Base-by-base conservation (phyloP, 352 stramenopile genomes). In the Phytophthora hibernalis region DNA sequence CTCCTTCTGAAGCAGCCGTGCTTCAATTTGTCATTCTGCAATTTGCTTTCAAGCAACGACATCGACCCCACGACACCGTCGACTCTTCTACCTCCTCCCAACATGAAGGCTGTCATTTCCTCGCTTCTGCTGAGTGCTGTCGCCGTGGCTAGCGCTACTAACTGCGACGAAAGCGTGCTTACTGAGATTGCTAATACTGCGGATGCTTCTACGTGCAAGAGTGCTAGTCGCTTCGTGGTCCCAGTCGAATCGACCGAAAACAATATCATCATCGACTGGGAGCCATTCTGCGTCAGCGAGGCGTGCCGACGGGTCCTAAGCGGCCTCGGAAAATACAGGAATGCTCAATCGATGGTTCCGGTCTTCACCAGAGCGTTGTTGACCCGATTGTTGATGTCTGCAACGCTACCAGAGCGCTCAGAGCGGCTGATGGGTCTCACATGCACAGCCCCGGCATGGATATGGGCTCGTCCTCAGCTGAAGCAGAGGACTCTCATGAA, bases 101-200 rank as follows among this genome's bases (percentile, higher is more conserved):
- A 42, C 11, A 76, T 72, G 62, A 76, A 76, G 62, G 15, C 37
- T 45, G 26, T 35, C 40, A 35, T 50, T 21, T 54, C 26, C 2
- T 59, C 57, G 7, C 45, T 58, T 33, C 22, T 65, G 5, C 35
- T 76, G 15, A 16, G 31, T 28, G 38, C 47, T 20, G 26, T 21
- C 20, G 63, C 63, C 38, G 40, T 61, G 30, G 38, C 48, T 9
- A 38, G 51, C 10, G 55, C 63, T 33, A 24, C 63, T 18, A 33
- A 65, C 28, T 61, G 63, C 40, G 55, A 61, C 22, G 42, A 57
- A 20, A 43, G 12, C 22, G 33, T 8, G 10, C 38, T 65, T 21
- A 38, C 20, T 2, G 12, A 21, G 16, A 50, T 65, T 22, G 43
- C 54, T 37, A 42, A 54, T 9, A 49, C 38, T 5, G 8, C 1